Evolutionary conservation across 2,329 filamentous ascomycete genomes (phyloP), one percentile per base, ranked within the genome.

Genomic region (Aureobasidium sp.): DNA sequence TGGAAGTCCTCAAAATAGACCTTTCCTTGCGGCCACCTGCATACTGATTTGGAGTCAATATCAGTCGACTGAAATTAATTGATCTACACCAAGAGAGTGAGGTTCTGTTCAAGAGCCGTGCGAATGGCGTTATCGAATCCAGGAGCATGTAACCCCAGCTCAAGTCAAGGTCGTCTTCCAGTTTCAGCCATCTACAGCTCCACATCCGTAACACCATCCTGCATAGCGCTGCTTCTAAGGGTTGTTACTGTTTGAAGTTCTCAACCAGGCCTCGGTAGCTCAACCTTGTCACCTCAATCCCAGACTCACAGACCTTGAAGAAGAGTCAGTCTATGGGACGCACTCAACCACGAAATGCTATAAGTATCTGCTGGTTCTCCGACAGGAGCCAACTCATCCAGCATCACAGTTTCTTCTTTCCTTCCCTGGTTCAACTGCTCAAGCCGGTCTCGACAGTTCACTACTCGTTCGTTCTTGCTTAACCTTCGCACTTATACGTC

Each of bases 361-460:
- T 61, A 61, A 61, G 57, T 61, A 61, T 42, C 34, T 41, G 20
- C 46, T 42, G 9, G 26, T 61, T 44, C 36, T 50, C 37, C 46
- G 42, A 42, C 46, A 51, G 12, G 46, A 61, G 34, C 10, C 57
- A 44, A 44, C 9, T 34, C 42, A 57, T 39, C 47, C 41, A 50
- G 36, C 57, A 61, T 61, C 57, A 23, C 55, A 61, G 26, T 39
- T 34, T n/a, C 26, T 41, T 51, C 34, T n/a, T 29, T 34, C 47
- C 36, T 52, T 37, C 39, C n/a, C 27, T 51, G 12, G 20, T 42
- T 44, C 46, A 61, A 42, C 57, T 50, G 44, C 23, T 61, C 46
- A 61, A 61, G 57, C 57, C 36, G 57, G 57, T 59, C 57, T 61
- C 46, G 57, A 61, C 57, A 61, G 26, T 61, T 32, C 34, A 37